Base-by-base conservation (phyloP, 208 protist species). In the Leishmania mexicana region DNA sequence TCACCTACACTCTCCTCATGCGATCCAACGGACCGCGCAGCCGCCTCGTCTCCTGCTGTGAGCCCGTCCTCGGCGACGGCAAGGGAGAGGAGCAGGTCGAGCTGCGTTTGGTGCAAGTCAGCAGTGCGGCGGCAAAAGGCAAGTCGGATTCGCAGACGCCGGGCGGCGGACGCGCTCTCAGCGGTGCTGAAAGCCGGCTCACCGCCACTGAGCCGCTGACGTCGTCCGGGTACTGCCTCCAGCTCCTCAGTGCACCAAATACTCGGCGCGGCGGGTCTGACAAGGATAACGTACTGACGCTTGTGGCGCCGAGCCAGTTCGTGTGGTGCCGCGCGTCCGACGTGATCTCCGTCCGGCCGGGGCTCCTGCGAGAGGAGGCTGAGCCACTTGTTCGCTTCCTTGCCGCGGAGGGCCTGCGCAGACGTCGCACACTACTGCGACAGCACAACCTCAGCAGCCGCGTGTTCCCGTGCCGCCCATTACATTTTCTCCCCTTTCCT, bases 1-100 rank as follows among this genome's bases (percentile, higher is more conserved):
- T 98, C 60, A 93, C 93, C 2, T 98, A 98, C 86, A 88, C 86
- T 6, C 79, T 96, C 17, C 81, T 94, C 19, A 90, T 88, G 71
- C 87, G 83, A 49, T 87, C 80, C 45, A 88, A 88, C 58, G 86
- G 86, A 3, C 90, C 88, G 51, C 83, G 94, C 42, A 96, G 93
- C 78, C 75, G 85, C 58, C 88, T 96, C 70, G 84, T 95, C n/a
- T 90, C 89, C 81, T 85, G 85, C n/a, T 78, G 70, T 28, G 84
- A 89, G 62, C 81, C 79, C 1, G 53, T 53, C 5, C 3, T 75
- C 17, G 47, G 72, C 49, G 78, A 79, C 31, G 53, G 72, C 35
- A 79, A 72, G 51, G 68, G 47, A 40, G 78, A 83, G 5, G 82
- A 85, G 38, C 65, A 79, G 51, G 42, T 86, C 5, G 53, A 45